Evolutionary conservation across 1,284 basidiomycete species (phyloP), one percentile per base, ranked within the genome.

Genomic region (Anthracocystis setariae): DNA sequence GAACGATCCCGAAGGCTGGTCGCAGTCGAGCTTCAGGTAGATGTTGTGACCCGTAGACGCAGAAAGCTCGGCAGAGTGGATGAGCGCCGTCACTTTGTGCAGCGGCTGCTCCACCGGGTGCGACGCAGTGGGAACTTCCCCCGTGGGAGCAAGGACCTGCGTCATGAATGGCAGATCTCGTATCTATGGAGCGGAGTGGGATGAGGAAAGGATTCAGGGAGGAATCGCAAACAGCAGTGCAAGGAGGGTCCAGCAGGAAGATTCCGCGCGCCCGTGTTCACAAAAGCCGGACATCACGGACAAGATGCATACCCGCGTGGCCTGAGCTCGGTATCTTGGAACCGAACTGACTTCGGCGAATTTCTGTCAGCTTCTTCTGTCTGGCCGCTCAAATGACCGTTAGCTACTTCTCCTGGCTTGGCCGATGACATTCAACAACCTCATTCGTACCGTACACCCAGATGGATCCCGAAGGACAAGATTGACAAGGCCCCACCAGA

Each of bases 21-120:
- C 58, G 44, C 67, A 64, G 43, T 83, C 82, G 38, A 83, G 63
- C 55, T 83, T 83, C 25, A 82, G 68, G 37, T 69, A 83, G 29
- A 83, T 61, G 49, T 80, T 50, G 46, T 73, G 63, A 3, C 58
- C 54, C 7, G 62, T 67, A 2, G 23, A 29, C 0, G 32, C 10
- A 25, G 55, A 46, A 18, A 70, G 65, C 21, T 13, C 21, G 4
- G 58, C 9, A 17, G 60, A 66, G 38, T 46, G 50, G 32, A 72
- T 13, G 13, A 72, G 60, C 2, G 62, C 58, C 0, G 68, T 66
- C 8, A 23, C 3, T 29, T 21, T 20, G 40, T 70, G 59, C 0
- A 66, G 37, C 5, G 47, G 57, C 3, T 21, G 9, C 18, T 20
- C 15, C 9, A 27, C 32, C 10, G 54, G 50, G 8, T 24, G 12